A percentile compares a stretch with the other conserved stretches of the same genome.
Conservation (phyloP, 805 yeast genomes). For the Wickerhamiella dianesei region DNA sequence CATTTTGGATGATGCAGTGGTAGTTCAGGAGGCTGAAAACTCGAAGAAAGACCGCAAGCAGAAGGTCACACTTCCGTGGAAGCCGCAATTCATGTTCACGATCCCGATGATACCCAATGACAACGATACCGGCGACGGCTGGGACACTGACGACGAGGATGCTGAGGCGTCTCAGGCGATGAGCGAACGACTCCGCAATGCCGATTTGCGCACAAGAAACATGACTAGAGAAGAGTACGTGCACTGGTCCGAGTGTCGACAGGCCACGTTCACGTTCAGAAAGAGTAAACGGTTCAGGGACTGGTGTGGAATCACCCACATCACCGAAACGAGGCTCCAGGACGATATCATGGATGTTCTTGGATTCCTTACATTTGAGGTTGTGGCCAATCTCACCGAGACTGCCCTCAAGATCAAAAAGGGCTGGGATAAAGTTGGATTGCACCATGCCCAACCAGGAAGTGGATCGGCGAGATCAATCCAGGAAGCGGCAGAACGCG, state of each 20-base stretch:
- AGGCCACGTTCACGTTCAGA: constrained; percentile 89
- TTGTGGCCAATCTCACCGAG: constrained; percentile 88
- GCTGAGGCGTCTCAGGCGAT: constrained; percentile 87
- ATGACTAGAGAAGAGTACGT: constrained; percentile 98
- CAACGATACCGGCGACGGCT: constrained; percentile 42
- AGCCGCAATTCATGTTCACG: constrained; percentile 79
- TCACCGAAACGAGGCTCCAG: constrained; percentile 82
- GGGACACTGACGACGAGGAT: constrained; percentile 33
- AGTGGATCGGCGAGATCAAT: not conserved
- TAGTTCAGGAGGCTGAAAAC: constrained; percentile 22
- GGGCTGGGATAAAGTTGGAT: constrained; percentile 31
- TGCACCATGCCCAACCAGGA: constrained; percentile 4
- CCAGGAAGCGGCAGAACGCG: constrained; percentile 6
- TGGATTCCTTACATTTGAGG: constrained; percentile 91
- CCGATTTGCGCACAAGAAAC: constrained; percentile 81
- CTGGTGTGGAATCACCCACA: constrained; percentile 79
- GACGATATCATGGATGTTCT: constrained; percentile 94
- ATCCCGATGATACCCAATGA: constrained; percentile 25
- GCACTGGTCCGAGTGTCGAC: constrained; percentile 98
- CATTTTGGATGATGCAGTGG: constrained; percentile 34
- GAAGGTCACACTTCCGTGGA: constrained; percentile 87
- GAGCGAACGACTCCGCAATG: constrained; percentile 74
- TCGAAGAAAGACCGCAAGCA: constrained; percentile 49
- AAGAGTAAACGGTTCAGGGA: constrained; percentile 90
- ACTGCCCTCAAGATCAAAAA: constrained; percentile 72